Base-by-base conservation (phyloP, 108 stramenopile genomes). In the Pseudonitzschia delicatissima region DNA sequence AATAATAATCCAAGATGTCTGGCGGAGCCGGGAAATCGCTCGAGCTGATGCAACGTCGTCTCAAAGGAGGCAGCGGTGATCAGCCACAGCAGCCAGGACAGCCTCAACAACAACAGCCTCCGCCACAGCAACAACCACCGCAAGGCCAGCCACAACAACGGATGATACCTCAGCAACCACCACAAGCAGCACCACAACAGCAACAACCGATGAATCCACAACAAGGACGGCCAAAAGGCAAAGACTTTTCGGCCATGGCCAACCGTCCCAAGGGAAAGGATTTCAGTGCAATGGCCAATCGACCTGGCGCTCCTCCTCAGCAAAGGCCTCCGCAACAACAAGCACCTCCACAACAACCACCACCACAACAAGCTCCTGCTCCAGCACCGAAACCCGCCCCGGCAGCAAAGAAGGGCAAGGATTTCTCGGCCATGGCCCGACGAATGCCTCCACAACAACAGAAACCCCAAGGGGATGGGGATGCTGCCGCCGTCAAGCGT, bases 161-260 rank as follows among this genome's bases (percentile, higher is more conserved):
- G 51, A 42, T 51, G 37, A 50, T 29, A 61, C 57, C 20, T 58
- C 72, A 28, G 42, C 68, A 59, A 32, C 62, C 59, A n/a, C 68
- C 45, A 40, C 3, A 62, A 4, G 35, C 45, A 20, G 45, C 64
- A 21, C n/a, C 72, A 4, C 17, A 61, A 25, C 12, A 62, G 2
- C 3, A 31, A 26, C 8, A 45, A 2, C n/a, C 52, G n/a, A 20
- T 50, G 0, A 27, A 21, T 6, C 60, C 40, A 3, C 28, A 27
- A 4, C 36, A 34, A 5, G 45, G 79, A 12, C 76, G 74, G 51
- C 82, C 87, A 57, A 92, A 92, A 48, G 90, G 90, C n/a, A 92
- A 92, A 48, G 90, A 92, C 67, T 83, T 92, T 57, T 67, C 73
- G 49, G 80, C 86, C 47, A 87, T 92, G 90, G 76, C 77, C 20